A percentile compares a stretch with the other conserved stretches of the same genome.
Evolutionary conservation across 225 moss, liverwort and hornwort species (phyloP).

Genomic region (Ulota crispa): DNA sequence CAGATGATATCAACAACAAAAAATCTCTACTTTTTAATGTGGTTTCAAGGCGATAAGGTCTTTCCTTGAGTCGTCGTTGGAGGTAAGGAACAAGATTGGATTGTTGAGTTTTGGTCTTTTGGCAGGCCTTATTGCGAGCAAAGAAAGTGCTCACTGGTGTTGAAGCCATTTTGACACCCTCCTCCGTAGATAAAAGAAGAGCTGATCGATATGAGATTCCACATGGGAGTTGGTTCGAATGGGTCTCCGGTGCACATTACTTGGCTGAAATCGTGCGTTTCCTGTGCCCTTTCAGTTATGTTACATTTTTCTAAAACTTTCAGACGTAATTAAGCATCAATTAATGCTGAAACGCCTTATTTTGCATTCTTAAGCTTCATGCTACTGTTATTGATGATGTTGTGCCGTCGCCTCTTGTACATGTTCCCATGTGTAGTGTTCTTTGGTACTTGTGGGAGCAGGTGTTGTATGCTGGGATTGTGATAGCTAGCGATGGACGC

Average conservation of each 20-base stretch:
- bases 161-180: conserved; percentile 38
- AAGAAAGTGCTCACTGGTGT: conserved; percentile 41
- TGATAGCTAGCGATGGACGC: conserved; percentile 67
- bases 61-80: neutral
- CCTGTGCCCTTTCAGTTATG: neutral
- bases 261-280: conserved; percentile 87
- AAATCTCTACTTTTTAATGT: too few species aligned
- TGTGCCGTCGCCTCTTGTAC: neutral
- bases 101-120: conserved; percentile 8
- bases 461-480: conserved; percentile 73
- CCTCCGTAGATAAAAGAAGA: conserved; percentile 38
- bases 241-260: conserved; percentile 85
- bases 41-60: neutral
- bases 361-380: neutral
- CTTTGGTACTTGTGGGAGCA: conserved; percentile 33
- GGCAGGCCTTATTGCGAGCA: conserved; percentile 52
- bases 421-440: neutral
- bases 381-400: neutral
- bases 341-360: neutral
- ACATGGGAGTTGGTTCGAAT: conserved; percentile 89
- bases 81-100: neutral
- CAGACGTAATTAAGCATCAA: neutral
- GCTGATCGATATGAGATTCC: conserved; percentile 71
- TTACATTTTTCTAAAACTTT: neutral
- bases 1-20: too few species aligned